Base-by-base conservation (phyloP, 164 flowering plant genomes). In the Paratinospora sagittata region DNA sequence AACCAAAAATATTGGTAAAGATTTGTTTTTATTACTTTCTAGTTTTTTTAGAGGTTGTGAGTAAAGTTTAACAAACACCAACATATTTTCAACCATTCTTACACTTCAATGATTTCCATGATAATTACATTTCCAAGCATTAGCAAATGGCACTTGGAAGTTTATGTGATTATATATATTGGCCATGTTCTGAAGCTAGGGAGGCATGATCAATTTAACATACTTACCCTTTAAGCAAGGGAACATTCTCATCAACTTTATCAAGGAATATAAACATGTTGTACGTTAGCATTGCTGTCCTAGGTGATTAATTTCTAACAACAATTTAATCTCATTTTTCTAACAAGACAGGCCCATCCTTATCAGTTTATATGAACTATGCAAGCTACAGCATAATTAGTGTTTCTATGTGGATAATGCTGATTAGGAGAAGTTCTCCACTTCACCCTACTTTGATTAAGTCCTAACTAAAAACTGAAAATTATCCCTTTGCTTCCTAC, bases 181-280 rank as follows among this genome's bases (percentile, higher is more conserved):
- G 13, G 14, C 2, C 13, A n/a, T 12, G 7, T 19, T 55, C 9
- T 21, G 0, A 3, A 17, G 8, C 57, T n/a, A 21, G 60, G 60
- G 24, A 55, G 3, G 63, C 33, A 61, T 61, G 17, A 14, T 24
- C 16, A 61, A 61, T 61, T 61, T 61, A 61, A 8, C 2, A 11
- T 24, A 58, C 5, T 26, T 27, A 23, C 37, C 49, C 37, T n/a
- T 37, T n/a, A 37, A 39, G 6, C 3, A 23, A 65, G 68, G 14
- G 65, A 72, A 72, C 63, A 76, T 72, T 68, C 75, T 63, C 23
- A 39, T 14, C 47, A 27, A 39, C 33, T 67, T 17, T n/a, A 36
- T 58, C 6, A 45, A 33, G 21, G 63, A 55, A 69, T 45, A 64
- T 27, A 30, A 52, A 66, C 47, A 49, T 58, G 67, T 41, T 45